Base-by-base conservation (phyloP, 345 rosid genomes). In the Citrus maxima region DNA sequence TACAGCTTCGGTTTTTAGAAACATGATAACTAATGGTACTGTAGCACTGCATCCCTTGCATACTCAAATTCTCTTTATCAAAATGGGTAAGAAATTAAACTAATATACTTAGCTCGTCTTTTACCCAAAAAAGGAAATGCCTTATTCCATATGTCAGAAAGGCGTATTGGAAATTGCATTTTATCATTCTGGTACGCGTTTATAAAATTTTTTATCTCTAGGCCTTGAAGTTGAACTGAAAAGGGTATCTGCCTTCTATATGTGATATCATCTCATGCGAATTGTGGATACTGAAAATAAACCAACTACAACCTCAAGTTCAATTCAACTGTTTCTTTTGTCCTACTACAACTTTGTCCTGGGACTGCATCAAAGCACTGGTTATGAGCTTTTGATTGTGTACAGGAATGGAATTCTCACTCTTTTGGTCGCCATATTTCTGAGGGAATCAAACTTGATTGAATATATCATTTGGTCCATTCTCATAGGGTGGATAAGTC, bases 1-100 rank as follows among this genome's bases (percentile, higher is more conserved):
- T 46, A 67, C 10, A 3, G 27, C 24, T 35, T 65, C 0, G 49
- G 35, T 9, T 40, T 28, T 28, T 46, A 40, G 4, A 4, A 27
- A 38, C 32, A 59, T 70, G 19, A 61, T 78, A 54, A 37, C 14
- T 32, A 10, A 77, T 65, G 78, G 63, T 37, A 60, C 35, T 65
- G 51, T 16, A 46, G 51, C 51, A 51, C 37, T 24, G 59, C 14
- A 12, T 16, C 4, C 5, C 63, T 18, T 7, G 24, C 54, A 3
- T 37, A 67, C 35, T 67, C 51, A 74, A 14, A 58, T 65, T 12
- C 35, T 76, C 56, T 66, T 30, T 55, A 7, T 35, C 37, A 9
- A 9, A 19, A 51, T 18, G 21, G n/a, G 32, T n/a, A 72, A 56
- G 10, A 10, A 56, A 73, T 73, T 73, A 37, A 54, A 7, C 7